Base-by-base conservation (phyloP, 176 grass and related monocot genomes). In the Bromus sterilis region DNA sequence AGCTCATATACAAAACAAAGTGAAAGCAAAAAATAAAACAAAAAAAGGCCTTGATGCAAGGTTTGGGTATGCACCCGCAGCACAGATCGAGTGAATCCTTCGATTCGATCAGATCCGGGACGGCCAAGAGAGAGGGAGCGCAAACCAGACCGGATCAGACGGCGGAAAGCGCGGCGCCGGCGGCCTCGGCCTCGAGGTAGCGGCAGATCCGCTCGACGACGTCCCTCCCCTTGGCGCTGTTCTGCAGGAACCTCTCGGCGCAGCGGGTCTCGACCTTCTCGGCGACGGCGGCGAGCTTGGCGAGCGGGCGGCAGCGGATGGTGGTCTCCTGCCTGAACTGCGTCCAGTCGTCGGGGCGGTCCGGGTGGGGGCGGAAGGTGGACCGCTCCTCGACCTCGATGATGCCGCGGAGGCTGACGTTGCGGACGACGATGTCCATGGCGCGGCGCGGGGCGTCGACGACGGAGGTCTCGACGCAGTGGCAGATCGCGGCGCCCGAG, bases 171-270 rank as follows among this genome's bases (percentile, higher is more conserved):
- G 70, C 69, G n/a, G 85, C 81, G 16, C 79, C 68, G 13, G 92
- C 51, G 42, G 86, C 77, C 34, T 91, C 91, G 39, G 90, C 88
- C 68, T 98, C 95, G 11, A 98, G 90, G 77, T 93, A 95, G 9
- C 88, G 82, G 86, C 90, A 95, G 83, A 93, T 98, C 86, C 86
- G 88, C 86, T 98, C 95, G 61, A 98, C 88, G 83, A 98, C 92
- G 43, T 95, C 95, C 74, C 92, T 88, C 48, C 95, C 95, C 81
- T 91, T 98, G 78, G 73, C 86, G 64, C 86, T 91, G 63, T 98
- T 98, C 84, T 98, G 90, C 58, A 89, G 74, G 61, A 98, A 98
- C 60, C 78, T 87, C 60, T 98, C 92, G 32, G 95, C 90, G 83
- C 90, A 98, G 0, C 90, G 90, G 32, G 84, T 82, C 88, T 98